phyloP scores from a whole-genome alignment of 202 grass and related monocot species.

The Digitaria exilis region DNA sequence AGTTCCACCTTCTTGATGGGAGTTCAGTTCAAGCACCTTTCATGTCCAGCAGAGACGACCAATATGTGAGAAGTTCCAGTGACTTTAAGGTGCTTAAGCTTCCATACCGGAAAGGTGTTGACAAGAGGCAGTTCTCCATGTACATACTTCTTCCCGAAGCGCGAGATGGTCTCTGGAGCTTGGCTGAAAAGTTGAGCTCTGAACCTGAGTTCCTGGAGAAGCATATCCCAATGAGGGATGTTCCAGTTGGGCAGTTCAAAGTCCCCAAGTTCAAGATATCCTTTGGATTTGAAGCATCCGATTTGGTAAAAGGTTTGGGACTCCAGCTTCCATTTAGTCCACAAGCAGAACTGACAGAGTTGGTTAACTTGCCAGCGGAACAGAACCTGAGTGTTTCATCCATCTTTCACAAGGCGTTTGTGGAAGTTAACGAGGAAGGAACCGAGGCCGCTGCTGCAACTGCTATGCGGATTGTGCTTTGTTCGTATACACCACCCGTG shows the following conservation, averaged over 20 bases:
- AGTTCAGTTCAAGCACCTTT: conserved; percentile 69
- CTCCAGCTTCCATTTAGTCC: conserved; percentile 55
- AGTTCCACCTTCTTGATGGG: conserved; percentile 74
- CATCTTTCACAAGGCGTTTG: conserved; percentile 68
- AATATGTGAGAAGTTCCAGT: conserved; percentile 53
- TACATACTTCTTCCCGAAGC: conserved; percentile 71
- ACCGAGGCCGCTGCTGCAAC: conserved; percentile 67
- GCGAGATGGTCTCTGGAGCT: conserved; percentile 64
- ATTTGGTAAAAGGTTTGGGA: conserved; percentile 60
- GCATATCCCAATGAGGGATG: conserved; percentile 42
- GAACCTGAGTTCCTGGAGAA: conserved; percentile 53
- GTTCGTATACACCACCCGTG: not conserved
- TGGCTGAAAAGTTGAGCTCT: conserved; percentile 56
- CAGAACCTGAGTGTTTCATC: conserved; percentile 47
- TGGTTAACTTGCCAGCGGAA: conserved; percentile 43
- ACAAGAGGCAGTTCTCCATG: conserved; percentile 85
- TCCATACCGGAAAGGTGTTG: conserved; percentile 68
- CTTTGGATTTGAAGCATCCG: conserved; percentile 69
- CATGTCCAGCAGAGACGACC: conserved; percentile 61
- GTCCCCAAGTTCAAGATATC: conserved; percentile 81
- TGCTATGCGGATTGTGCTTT: not conserved
- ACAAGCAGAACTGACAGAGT: conserved; percentile 58
- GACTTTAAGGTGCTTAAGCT: conserved; percentile 74
- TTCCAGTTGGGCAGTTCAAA: conserved; percentile 52
- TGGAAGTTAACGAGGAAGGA: conserved; percentile 88